Percentiles rank a stretch among this genome's conserved stretches.
These are phyloP conservation scores for Metschnikowia henanensis DNA, from an alignment of 805 yeast species.

Conservation along the genomic window DNA sequence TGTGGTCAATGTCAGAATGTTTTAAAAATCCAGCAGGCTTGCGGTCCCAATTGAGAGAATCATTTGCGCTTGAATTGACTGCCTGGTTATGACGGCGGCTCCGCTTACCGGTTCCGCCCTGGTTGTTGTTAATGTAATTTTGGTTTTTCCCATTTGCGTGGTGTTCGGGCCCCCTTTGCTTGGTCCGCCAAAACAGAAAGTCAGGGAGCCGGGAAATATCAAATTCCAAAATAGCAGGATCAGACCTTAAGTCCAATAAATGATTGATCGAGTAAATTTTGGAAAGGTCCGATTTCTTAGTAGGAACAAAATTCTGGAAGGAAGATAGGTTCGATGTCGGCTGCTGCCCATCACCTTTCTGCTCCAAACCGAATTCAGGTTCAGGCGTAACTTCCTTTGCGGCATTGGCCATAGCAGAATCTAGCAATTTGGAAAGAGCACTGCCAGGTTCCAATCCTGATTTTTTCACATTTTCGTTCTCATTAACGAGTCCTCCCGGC, in stretches of 20 bases:
- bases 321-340: slow-evolving; percentile 10
- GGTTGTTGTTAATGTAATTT: background rate
- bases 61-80: slow-evolving; percentile 7
- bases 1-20: slow-evolving; percentile 27
- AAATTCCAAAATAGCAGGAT: slow-evolving; percentile 36
- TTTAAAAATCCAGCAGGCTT: slow-evolving; percentile 22
- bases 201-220: slow-evolving; percentile 42
- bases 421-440: slow-evolving; percentile 42
- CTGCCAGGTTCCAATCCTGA: slow-evolving; percentile 30
- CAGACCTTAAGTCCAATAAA: slow-evolving; percentile 32
- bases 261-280: slow-evolving; percentile 28
- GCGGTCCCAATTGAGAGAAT: slow-evolving; percentile 34
- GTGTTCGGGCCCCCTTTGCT: slow-evolving; percentile 13
- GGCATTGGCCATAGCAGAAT: slow-evolving; percentile 48
- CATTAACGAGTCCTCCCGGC: slow-evolving; percentile 1
- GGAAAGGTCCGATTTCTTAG: slow-evolving; percentile 13
- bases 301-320: slow-evolving; percentile 14
- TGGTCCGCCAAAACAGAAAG: slow-evolving; percentile 49
- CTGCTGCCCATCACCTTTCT: slow-evolving; percentile 8
- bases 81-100: slow-evolving; percentile 17
- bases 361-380: background rate
- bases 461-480: background rate
- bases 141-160: slow-evolving; percentile 4
- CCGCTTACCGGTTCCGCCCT: slow-evolving; percentile 15
- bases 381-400: slow-evolving; percentile 46